Percentiles rank a stretch among this genome's conserved stretches.
Conservation (phyloP, 495 filamentous ascomycete genomes). For the Aspergillus hancockii region DNA sequence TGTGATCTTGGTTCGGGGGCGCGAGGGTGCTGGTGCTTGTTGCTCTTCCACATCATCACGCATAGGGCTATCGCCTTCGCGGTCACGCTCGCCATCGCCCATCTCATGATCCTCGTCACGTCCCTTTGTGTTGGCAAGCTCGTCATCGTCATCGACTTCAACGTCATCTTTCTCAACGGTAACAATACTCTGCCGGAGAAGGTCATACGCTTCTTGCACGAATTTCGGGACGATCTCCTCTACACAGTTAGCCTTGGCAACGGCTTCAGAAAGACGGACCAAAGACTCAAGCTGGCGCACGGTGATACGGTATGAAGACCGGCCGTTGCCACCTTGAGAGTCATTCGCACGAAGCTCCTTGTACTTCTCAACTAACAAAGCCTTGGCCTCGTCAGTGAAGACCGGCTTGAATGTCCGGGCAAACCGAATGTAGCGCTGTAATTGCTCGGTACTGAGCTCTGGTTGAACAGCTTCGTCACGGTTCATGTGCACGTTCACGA, state of each 20-base stretch:
- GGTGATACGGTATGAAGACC: slow-evolving; percentile 95
- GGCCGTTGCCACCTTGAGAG: slow-evolving; percentile 87
- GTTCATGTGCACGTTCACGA: slow-evolving; percentile 90
- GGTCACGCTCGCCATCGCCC: slow-evolving; percentile 50
- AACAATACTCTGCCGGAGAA: slow-evolving; percentile 92
- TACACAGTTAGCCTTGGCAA: slow-evolving; percentile 95
- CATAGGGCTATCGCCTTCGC: slow-evolving; percentile 74
- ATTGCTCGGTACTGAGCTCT: slow-evolving; percentile 92
- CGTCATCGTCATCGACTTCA: slow-evolving; percentile 82
- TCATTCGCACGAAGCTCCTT: slow-evolving; percentile 95
- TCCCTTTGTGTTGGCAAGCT: slow-evolving; percentile 20
- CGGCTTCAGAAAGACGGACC: slow-evolving; percentile 91
- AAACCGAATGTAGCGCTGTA: slow-evolving; percentile 97
- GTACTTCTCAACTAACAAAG: slow-evolving; percentile 85
- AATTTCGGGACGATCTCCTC: slow-evolving; percentile 84
- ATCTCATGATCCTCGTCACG: slow-evolving; percentile 40
- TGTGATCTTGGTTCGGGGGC: slow-evolving; percentile 82
- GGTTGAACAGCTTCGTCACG: slow-evolving; percentile 88
- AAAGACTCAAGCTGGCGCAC: slow-evolving; percentile 94
- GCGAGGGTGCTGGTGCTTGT: slow-evolving; percentile 37
- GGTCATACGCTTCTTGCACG: slow-evolving; percentile 85
- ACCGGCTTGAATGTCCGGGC: slow-evolving; percentile 92
- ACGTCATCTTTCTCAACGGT: slow-evolving; percentile 98
- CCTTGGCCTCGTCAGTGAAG: slow-evolving; percentile 85
- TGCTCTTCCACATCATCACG: slow-evolving; percentile 49